Conservation (phyloP, 352 stramenopile species). For the Pythium myriotylum region DNA sequence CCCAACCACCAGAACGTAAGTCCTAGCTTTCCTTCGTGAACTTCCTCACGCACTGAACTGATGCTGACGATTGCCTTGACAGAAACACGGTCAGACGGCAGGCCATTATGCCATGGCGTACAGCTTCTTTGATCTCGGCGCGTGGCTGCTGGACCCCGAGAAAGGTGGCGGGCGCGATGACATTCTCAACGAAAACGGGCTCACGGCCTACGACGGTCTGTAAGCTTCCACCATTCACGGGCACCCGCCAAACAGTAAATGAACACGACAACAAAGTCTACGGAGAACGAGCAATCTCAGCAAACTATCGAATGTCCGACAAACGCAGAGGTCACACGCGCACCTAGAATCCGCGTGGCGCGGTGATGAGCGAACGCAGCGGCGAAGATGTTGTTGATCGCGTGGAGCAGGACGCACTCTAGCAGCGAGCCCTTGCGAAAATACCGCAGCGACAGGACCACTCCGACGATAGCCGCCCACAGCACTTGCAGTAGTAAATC, state of each 20-base stretch:
- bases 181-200: constrained; percentile 90
- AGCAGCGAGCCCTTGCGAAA: constrained; percentile 42
- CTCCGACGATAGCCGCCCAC: constrained; percentile 48
- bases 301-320: neutral
- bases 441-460: constrained; percentile 46
- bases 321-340: neutral
- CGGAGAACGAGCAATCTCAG: neutral
- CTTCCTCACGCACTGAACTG: neutral
- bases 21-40: neutral
- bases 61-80: constrained; percentile 3
- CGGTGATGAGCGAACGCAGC: neutral
- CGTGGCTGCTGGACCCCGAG: constrained; percentile 88
- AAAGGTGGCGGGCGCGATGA: constrained; percentile 85
- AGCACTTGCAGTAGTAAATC: constrained; percentile 40
- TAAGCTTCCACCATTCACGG: constrained; percentile 6
- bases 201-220: constrained; percentile 93
- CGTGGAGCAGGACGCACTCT: constrained; percentile 60
- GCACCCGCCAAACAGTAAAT: constrained; percentile 2
- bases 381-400: constrained; percentile 62
- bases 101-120: constrained; percentile 94
- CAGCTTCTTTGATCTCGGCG: constrained; percentile 90
- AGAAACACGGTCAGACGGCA: constrained; percentile 89
- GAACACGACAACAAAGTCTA: neutral
- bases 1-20: constrained; percentile 91
- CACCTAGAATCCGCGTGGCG: neutral